Percentiles rank a stretch among this genome's conserved stretches.
phyloP scores from a whole-genome alignment of 257 asterid species.

The Solanum corneliomulleri region DNA sequence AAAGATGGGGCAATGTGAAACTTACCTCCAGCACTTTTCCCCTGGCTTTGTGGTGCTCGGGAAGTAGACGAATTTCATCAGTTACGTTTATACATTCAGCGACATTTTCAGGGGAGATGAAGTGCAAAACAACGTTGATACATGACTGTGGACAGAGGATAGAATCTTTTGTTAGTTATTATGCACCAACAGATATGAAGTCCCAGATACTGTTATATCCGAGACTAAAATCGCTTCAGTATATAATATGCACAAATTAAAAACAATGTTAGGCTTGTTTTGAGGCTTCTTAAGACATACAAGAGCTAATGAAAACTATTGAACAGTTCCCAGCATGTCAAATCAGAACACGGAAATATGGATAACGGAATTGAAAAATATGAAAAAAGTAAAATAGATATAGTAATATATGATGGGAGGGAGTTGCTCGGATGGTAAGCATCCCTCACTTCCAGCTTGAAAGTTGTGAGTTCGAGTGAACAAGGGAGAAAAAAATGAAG shows the following conservation, averaged over 20 bases:
- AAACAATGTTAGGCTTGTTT: background rate
- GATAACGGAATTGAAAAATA: background rate
- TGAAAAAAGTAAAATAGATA: background rate
- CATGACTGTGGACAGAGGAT: slow-evolving; percentile 51
- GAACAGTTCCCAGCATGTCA: background rate
- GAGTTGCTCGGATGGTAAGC: background rate
- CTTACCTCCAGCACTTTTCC: slow-evolving; percentile 63
- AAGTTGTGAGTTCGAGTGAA: background rate
- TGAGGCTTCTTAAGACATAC: background rate
- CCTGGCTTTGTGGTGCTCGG: slow-evolving; percentile 66
- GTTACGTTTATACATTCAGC: slow-evolving; percentile 56
- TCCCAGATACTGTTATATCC: background rate
- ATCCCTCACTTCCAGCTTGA: background rate
- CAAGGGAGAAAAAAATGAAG: background rate
- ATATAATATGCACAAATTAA: background rate
- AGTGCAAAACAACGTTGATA: slow-evolving; percentile 64
- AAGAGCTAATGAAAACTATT: background rate
- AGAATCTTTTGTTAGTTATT: background rate
- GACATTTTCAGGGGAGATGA: slow-evolving; percentile 90
- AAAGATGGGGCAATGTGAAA: background rate
- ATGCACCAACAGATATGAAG: background rate
- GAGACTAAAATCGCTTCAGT: background rate
- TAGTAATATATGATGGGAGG: background rate
- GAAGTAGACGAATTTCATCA: slow-evolving; percentile 84
- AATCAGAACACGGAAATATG: background rate